Evolutionary conservation across 1,284 basidiomycete species (phyloP), one percentile per base, ranked within the genome.

Genomic region (Leccinum subfulvum): DNA sequence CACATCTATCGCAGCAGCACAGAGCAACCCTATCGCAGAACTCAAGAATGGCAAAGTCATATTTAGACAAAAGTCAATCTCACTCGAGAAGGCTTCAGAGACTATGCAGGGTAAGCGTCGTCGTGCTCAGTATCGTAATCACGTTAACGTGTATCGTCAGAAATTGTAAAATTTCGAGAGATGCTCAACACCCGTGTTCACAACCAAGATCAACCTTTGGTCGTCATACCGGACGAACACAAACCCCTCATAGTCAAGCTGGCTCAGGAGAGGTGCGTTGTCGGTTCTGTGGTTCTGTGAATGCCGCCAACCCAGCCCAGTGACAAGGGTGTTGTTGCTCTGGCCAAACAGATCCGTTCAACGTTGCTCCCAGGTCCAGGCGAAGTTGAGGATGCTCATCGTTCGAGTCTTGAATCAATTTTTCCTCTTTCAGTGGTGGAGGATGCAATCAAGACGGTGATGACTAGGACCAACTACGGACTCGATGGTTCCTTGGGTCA

Each of bases 171-270:
- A 68, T 92, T 92, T 72, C 82, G 90, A 35, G 82, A 85, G 65
- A 85, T 89, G 83, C 75, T 91, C 1, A 82, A 88, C 68, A 74
- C 80, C 60, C 79, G 81, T 58, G 75, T 84, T 16, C 76, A 79
- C 55, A 74, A 72, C 18, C 75, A 81, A 59, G 78, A 81, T 30
- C 69, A 78, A 13, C 82, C 85, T 47, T 73, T 95, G 11, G 72
- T 70, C 6, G 68, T 71, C 7, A 81, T 95, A 53, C 88, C 92
- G 0, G 81, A 86, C 4, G 85, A 89, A 62, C 82, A 93, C 70
- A 81, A 80, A 65, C 85, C 90, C 1, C 78, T 95, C 21, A 84
- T 95, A 68, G 91, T 87, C 2, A 94, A 94, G 73, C 77, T 94
- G 47, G 85, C 85, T 1, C 89, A 92, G 64, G 91, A 94, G 77